Evolutionary conservation across 2,329 filamentous ascomycete species (phyloP).

Genomic region (Didymella glomerata): DNA sequence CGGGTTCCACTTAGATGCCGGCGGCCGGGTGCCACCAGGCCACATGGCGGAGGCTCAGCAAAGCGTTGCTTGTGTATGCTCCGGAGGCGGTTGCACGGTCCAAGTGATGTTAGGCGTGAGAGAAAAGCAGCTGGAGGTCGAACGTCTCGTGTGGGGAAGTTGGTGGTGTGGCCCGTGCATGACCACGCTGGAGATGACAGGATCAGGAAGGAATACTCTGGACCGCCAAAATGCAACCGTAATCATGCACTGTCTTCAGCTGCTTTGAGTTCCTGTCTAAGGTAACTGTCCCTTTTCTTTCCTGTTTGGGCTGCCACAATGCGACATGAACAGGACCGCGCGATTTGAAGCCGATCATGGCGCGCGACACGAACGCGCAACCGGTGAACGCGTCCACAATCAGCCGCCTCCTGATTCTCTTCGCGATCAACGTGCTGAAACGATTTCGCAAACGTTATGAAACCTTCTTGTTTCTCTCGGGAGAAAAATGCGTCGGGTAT

Average conservation of each 20-base stretch:
- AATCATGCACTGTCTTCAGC: too few relatives aligned
- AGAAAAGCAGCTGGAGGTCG: neutral
- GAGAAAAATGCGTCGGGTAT: neutral
- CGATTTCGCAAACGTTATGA: neutral
- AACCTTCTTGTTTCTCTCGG: neutral
- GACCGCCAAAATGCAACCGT: too few relatives aligned
- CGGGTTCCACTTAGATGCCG: neutral
- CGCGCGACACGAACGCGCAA: neutral
- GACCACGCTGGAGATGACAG: too few relatives aligned
- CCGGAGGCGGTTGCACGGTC: neutral
- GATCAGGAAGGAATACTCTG: too few relatives aligned
- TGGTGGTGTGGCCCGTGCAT: neutral
- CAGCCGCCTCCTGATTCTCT: neutral
- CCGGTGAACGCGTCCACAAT: neutral
- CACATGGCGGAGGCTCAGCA: neutral
- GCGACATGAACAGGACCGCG: too few relatives aligned
- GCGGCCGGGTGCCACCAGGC: neutral
- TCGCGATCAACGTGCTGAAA: neutral
- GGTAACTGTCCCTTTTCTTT: too few relatives aligned
- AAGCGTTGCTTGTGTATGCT: neutral
- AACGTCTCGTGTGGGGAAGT: neutral
- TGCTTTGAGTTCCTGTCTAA: too few relatives aligned
- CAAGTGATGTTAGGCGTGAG: neutral
- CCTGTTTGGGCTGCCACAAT: too few relatives aligned
- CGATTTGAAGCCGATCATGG: neutral